A percentile compares a stretch with the other conserved stretches of the same genome.
Conservation (phyloP, 2,329 filamentous ascomycete genomes). For the Aspergillus nomiae region DNA sequence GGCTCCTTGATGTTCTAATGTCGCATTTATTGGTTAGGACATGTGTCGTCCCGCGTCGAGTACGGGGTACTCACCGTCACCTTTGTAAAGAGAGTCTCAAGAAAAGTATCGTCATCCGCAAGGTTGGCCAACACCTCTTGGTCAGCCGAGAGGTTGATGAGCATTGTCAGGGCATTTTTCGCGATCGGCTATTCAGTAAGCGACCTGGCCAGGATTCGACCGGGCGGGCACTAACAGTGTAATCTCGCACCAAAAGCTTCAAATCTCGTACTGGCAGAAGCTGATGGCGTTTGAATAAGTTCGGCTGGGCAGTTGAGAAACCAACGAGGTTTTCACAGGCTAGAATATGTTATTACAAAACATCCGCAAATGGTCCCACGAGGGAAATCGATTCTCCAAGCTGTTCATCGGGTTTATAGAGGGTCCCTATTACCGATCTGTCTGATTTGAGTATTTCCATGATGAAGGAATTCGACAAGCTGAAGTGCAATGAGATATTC, state of each 20-base stretch:
- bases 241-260: constrained; percentile 83
- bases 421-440: constrained; percentile 61
- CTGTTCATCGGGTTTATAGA: background rate
- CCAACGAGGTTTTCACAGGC: constrained; percentile 85
- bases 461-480: constrained; percentile 81
- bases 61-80: constrained; percentile 69
- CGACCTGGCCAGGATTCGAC: background rate
- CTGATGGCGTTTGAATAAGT: constrained; percentile 80
- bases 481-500: background rate
- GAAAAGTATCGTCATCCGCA: constrained; percentile 76
- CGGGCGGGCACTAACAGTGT: constrained; percentile 61
- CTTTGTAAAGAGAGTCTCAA: constrained; percentile 71
- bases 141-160: constrained; percentile 86
- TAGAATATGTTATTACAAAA: constrained; percentile 30
- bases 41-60: background rate
- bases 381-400: constrained; percentile 17
- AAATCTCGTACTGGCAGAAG: constrained; percentile 81
- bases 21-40: constrained; percentile 11
- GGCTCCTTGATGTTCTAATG: constrained; percentile 61
- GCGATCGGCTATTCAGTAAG: constrained; percentile 68
- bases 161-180: constrained; percentile 78
- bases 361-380: background rate
- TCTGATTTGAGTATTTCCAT: constrained; percentile 88
- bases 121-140: constrained; percentile 71
- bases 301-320: constrained; percentile 73